Percentiles rank a stretch among this genome's conserved stretches.
Evolutionary conservation across 345 rosid genomes (phyloP).

Genomic region (Turnera subulata): DNA sequence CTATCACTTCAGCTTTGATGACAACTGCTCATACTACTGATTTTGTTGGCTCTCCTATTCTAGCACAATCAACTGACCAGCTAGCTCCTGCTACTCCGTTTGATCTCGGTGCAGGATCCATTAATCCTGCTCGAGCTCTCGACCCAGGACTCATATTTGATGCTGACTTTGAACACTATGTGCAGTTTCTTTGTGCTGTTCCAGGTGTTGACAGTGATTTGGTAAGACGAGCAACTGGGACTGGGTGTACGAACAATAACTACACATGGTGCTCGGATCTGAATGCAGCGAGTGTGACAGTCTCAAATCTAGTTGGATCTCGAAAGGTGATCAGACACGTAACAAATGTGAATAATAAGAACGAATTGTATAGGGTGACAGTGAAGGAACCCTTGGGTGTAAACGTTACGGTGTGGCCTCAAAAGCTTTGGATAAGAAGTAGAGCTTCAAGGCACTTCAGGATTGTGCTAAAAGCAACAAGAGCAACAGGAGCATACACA

Average conservation of each 20-base stretch:
- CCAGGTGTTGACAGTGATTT: conserved; percentile 34
- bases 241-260: conserved; percentile 24
- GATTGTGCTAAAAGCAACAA: conserved; percentile 23
- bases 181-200: conserved; percentile 42
- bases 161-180: conserved; percentile 29
- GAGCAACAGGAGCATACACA: conserved; percentile 25
- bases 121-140: conserved; percentile 35
- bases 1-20: conserved; percentile 46
- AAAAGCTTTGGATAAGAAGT: conserved; percentile 19
- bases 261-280: conserved; percentile 37
- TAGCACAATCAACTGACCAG: conserved; percentile 32
- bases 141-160: conserved; percentile 46
- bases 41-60: conserved; percentile 32
- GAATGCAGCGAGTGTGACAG: conserved; percentile 35
- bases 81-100: conserved; percentile 37
- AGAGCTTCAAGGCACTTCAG: conserved; percentile 28
- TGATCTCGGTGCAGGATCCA: conserved; percentile 42
- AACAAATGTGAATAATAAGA: conserved; percentile 25
- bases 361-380: conserved; percentile 28
- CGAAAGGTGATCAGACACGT: conserved; percentile 32
- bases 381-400: conserved; percentile 33
- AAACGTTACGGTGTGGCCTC: conserved; percentile 22
- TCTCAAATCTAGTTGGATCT: conserved; percentile 33
- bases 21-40: conserved; percentile 36
- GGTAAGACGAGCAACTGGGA: conserved; percentile 31